Percentiles rank a stretch among this genome's conserved stretches.
These are phyloP conservation scores for Xylaria nigripes DNA, from an alignment of 495 filamentous ascomycete species.

Conservation along the genomic window DNA sequence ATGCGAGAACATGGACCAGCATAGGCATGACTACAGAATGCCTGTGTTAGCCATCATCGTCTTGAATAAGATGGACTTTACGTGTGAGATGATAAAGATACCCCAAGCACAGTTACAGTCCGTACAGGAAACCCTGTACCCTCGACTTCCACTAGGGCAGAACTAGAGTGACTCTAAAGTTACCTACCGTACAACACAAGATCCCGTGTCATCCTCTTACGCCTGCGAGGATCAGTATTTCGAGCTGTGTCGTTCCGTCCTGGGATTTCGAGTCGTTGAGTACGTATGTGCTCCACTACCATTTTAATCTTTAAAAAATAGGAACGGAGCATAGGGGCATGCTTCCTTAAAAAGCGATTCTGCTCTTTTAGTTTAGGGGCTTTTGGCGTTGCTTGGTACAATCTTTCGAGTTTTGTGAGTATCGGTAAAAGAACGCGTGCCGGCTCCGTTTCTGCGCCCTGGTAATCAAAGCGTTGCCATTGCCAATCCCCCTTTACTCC, in stretches of 20 bases:
- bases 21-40: constrained; percentile 14
- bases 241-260: neutral
- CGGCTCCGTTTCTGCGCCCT: constrained; percentile 5
- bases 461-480: constrained; percentile 5
- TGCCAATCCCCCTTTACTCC: constrained; percentile 9
- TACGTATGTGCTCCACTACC: constrained; percentile 15
- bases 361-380: constrained; percentile 16
- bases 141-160: no score
- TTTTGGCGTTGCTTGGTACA: constrained; percentile 11
- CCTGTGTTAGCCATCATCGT: neutral
- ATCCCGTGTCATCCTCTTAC: constrained; percentile 10
- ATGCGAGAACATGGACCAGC: constrained; percentile 18
- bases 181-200: constrained; percentile 4
- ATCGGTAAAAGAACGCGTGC: constrained; percentile 13
- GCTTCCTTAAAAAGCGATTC: constrained; percentile 15
- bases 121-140: no score
- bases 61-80: neutral
- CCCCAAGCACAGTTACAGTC: no score
- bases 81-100: no score
- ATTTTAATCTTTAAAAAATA: constrained; percentile 20
- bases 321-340: constrained; percentile 15
- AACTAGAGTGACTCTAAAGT: neutral
- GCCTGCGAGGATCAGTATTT: constrained; percentile 6
- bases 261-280: neutral
- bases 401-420: constrained; percentile 17